A percentile compares a stretch with the other conserved stretches of the same genome.
phyloP scores from a whole-genome alignment of 2,329 filamentous ascomycete species.

The Sordariomycetes sp. region DNA sequence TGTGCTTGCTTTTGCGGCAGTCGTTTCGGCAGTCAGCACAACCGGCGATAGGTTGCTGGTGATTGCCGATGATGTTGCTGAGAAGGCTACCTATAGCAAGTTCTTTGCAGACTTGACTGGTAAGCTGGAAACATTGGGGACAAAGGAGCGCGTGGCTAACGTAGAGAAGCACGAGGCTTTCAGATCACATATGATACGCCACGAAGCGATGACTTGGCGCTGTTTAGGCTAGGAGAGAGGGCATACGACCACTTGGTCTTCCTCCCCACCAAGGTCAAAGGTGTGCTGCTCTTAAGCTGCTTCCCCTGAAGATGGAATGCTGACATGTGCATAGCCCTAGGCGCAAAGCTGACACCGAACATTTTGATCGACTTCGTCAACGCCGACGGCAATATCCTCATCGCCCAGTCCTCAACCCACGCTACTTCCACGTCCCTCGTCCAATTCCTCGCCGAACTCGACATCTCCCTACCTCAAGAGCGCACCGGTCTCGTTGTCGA shows the following conservation, averaged over 20 bases:
- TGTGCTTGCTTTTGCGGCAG: slow-evolving; percentile 54
- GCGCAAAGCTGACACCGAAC: slow-evolving; percentile 79
- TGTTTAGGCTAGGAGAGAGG: slow-evolving; percentile 82
- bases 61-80: slow-evolving; percentile 71
- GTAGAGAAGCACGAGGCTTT: slow-evolving; percentile 67
- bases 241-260: slow-evolving; percentile 87
- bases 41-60: slow-evolving; percentile 75
- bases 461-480: slow-evolving; percentile 79
- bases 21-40: slow-evolving; percentile 69
- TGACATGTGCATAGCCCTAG: no score
- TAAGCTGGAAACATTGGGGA: slow-evolving; percentile 34
- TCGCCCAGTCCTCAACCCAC: slow-evolving; percentile 68
- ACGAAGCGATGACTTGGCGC: slow-evolving; percentile 64
- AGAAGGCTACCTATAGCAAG: slow-evolving; percentile 75
- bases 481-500: slow-evolving; percentile 81
- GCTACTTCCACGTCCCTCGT: slow-evolving; percentile 64
- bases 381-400: slow-evolving; percentile 80
- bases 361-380: slow-evolving; percentile 86
- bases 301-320: no score
- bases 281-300: slow-evolving; percentile 29
- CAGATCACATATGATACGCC: slow-evolving; percentile 73
- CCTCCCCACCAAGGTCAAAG: slow-evolving; percentile 85
- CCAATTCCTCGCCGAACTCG: slow-evolving; percentile 76
- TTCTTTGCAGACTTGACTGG: slow-evolving; percentile 68
- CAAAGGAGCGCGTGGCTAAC: no score